These are phyloP conservation scores for Phytophthora aleatoria DNA, from an alignment of 352 stramenopile genomes.

Conservation along the genomic window DNA sequence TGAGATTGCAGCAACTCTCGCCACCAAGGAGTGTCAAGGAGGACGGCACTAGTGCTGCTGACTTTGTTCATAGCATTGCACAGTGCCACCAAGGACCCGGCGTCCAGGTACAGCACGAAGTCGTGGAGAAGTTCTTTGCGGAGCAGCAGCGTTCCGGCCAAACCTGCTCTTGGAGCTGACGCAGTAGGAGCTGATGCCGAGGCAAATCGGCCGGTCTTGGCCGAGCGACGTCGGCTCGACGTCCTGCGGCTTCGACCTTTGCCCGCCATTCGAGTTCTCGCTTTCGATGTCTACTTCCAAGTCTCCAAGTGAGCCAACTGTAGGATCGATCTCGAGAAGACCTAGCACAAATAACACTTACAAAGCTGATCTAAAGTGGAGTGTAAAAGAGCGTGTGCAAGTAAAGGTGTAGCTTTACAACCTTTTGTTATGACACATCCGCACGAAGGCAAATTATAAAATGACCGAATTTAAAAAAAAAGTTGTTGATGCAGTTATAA, in stretches of 20 bases:
- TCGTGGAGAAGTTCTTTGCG: conserved; percentile 29
- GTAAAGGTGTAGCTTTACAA: no score
- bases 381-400: no score
- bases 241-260: conserved; percentile 5
- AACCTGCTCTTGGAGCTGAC: not conserved
- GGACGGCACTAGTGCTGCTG: conserved; percentile 1
- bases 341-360: no score
- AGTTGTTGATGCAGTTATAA: no score
- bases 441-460: no score
- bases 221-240: conserved; percentile 11
- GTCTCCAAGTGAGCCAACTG: conserved; percentile 10
- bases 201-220: conserved; percentile 19
- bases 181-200: not conserved
- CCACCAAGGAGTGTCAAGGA: conserved; percentile 26
- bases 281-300: not conserved
- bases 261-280: conserved; percentile 4
- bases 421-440: no score
- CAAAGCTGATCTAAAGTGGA: no score
- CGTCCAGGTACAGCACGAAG: conserved; percentile 26
- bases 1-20: conserved; percentile 25
- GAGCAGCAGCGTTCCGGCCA: conserved; percentile 22
- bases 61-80: conserved; percentile 20
- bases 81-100: conserved; percentile 9
- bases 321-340: conserved; percentile 2
- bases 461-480: not conserved